These are phyloP conservation scores for Cymbomonas tetramitiformis DNA, from an alignment of 139 green algal species.

Conservation along the genomic window DNA sequence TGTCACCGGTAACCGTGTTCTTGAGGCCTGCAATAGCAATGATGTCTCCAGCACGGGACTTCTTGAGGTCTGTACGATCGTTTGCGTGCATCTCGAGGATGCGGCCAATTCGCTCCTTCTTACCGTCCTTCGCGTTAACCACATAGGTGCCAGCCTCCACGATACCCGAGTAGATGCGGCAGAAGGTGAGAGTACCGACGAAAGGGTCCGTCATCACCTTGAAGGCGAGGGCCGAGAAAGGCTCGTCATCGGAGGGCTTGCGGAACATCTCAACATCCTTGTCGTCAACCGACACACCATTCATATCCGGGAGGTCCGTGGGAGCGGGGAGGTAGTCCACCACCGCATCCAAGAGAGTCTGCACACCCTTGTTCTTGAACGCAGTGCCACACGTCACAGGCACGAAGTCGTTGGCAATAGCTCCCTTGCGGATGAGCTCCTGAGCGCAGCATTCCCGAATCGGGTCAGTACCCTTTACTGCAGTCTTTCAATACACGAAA, in stretches of 20 bases:
- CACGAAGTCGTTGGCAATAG: constrained; percentile 64
- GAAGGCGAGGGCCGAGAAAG: constrained; percentile 90
- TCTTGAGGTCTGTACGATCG: constrained; percentile 87
- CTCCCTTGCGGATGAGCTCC: constrained; percentile 83
- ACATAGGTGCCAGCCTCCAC: constrained; percentile 67
- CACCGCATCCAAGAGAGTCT: constrained; percentile 90
- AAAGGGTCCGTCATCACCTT: constrained; percentile 98
- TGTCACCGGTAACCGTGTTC: constrained; percentile 86
- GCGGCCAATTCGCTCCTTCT: constrained; percentile 93
- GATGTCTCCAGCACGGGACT: constrained; percentile 80
- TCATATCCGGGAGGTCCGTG: constrained; percentile 53
- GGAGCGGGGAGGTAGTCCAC: constrained; percentile 84
- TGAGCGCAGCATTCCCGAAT: constrained; percentile 59
- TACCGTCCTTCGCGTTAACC: constrained; percentile 80
- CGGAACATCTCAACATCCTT: constrained; percentile 55
- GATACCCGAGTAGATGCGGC: constrained; percentile 74
- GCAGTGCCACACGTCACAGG: constrained; percentile 85
- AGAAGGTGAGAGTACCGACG: constrained; percentile 87
- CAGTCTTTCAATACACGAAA: too few relatives aligned
- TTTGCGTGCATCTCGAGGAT: constrained; percentile 98
- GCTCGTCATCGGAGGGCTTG: constrained; percentile 55
- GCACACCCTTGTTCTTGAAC: constrained; percentile 99
- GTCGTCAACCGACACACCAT: constrained; percentile 41
- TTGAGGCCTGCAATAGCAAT: constrained; percentile 89
- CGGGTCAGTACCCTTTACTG: too few relatives aligned